These are phyloP conservation scores for Cladosporium sp. DNA, from an alignment of 2,329 filamentous ascomycete genomes.

Conservation along the genomic window DNA sequence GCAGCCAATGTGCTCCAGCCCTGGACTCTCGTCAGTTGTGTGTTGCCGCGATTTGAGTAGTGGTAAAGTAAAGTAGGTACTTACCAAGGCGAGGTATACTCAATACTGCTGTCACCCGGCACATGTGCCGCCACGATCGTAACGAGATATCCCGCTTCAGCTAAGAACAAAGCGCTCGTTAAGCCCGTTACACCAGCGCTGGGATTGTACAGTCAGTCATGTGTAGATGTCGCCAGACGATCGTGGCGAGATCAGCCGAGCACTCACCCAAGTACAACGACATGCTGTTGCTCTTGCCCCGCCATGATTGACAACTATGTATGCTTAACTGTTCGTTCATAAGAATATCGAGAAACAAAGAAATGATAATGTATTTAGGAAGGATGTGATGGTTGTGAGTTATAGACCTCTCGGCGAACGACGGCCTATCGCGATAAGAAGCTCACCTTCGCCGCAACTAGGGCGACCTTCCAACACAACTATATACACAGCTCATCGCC, in stretches of 20 bases:
- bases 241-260: not conserved
- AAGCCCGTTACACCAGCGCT: constrained; percentile 52
- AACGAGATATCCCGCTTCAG: constrained; percentile 43
- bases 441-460: not conserved
- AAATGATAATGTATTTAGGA: not conserved
- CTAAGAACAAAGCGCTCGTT: constrained; percentile 46
- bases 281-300: not conserved
- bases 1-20: constrained; percentile 52
- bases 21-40: constrained; percentile 30
- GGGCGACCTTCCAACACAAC: not conserved
- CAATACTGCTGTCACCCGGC: constrained; percentile 43
- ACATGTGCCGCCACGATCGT: constrained; percentile 46
- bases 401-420: not conserved
- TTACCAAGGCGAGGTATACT: constrained; percentile 49
- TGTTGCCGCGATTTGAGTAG: too few relatives aligned
- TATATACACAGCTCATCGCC: not conserved
- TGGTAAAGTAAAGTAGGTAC: too few relatives aligned
- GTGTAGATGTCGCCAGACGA: not conserved
- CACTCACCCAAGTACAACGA: constrained; percentile 12
- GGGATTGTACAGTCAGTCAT: not conserved
- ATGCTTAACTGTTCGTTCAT: not conserved
- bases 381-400: not conserved
- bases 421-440: not conserved
- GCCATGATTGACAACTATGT: not conserved
- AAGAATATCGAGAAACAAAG: not conserved